Conservation (phyloP, 2,329 filamentous ascomycete species). For the Fusarium verrucosum region DNA sequence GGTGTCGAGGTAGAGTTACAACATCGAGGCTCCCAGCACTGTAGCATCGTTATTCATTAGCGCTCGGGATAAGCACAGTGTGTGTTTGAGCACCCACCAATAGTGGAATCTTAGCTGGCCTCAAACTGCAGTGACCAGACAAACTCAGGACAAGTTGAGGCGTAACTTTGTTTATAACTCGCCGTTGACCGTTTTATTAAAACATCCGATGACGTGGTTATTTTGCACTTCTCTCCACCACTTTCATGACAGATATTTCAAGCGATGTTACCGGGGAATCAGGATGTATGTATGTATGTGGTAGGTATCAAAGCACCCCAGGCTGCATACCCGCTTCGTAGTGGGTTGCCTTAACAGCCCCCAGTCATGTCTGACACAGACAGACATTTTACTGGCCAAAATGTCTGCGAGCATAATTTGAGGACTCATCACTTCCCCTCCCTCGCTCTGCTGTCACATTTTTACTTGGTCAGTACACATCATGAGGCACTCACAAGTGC, state of each 20-base stretch:
- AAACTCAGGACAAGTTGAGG: background rate
- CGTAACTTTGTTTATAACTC: background rate
- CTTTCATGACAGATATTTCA: background rate
- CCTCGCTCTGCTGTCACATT: conserved; percentile 27
- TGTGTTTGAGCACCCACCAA: conserved; percentile 12
- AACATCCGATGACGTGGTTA: background rate
- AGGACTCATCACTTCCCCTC: conserved; percentile 14
- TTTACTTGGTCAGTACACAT: conserved; percentile 15
- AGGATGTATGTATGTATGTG: too few relatives aligned
- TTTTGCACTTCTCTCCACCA: background rate
- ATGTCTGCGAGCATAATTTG: conserved; percentile 7
- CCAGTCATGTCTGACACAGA: conserved; percentile 15
- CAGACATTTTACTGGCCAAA: conserved; percentile 18
- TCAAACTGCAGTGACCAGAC: conserved; percentile 16
- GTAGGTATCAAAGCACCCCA: background rate
- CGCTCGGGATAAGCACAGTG: conserved; percentile 27
- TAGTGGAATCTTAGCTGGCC: conserved; percentile 20
- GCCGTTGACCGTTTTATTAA: conserved; percentile 3
- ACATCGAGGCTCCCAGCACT: conserved; percentile 25
- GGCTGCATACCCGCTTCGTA: conserved; percentile 12
- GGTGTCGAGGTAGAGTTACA: conserved; percentile 37
- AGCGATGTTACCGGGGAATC: background rate
- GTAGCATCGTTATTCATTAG: conserved; percentile 7
- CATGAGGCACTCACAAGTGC: conserved; percentile 9
- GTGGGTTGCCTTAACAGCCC: conserved; percentile 14